A percentile compares a stretch with the other conserved stretches of the same genome.
These are phyloP conservation scores for Colletotrichum sp. DNA, from an alignment of 2,329 filamentous ascomycete species.

Conservation along the genomic window DNA sequence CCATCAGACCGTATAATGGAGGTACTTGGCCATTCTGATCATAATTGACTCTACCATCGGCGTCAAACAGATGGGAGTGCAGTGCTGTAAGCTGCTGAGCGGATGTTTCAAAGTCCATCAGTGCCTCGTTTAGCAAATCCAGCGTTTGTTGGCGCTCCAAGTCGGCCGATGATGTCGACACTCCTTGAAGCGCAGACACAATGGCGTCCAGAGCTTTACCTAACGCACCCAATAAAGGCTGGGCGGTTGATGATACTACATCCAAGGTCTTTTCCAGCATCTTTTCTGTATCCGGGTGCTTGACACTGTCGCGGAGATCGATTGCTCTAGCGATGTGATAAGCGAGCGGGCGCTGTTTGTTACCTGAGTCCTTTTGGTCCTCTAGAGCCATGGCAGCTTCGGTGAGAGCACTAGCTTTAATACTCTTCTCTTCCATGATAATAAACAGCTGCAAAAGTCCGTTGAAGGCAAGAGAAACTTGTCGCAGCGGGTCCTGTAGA, in stretches of 20 bases:
- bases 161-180: rapidly evolving
- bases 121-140: not conserved
- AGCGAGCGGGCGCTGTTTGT: not conserved
- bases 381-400: not conserved
- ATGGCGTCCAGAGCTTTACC: not conserved
- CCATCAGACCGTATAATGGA: not conserved
- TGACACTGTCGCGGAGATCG: not conserved
- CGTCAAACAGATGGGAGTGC: not conserved
- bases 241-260: not conserved
- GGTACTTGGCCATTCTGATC: not conserved
- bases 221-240: not conserved
- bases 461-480: not conserved
- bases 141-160: rapidly evolving
- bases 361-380: not conserved
- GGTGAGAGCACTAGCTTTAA: not conserved
- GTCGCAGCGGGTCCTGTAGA: not conserved
- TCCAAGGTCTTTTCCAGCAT: not conserved
- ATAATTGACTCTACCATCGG: not conserved
- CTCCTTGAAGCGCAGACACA: not conserved
- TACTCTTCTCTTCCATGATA: not conserved
- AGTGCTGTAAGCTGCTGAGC: not conserved
- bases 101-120: rapidly evolving
- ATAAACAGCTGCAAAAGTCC: not conserved
- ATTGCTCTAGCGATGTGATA: not conserved
- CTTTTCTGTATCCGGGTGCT: not conserved